phyloP scores from a whole-genome alignment of 495 filamentous ascomycete species.

The Hyphodiscus hymeniophilus region DNA sequence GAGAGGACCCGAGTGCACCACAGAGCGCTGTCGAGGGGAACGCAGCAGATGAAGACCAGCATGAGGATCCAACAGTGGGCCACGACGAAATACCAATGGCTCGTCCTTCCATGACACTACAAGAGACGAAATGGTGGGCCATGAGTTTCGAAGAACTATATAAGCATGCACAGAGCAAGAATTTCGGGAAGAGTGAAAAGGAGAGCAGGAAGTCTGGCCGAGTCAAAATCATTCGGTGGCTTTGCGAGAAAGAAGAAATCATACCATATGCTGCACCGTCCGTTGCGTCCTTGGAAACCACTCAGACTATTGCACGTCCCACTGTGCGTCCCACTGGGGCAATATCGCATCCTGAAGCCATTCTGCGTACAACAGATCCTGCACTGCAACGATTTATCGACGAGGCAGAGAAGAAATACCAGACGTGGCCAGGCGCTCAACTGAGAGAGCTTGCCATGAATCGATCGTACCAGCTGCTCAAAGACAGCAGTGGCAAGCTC shows the following conservation, averaged over 20 bases:
- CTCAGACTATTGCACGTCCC: not conserved
- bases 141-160: slow-evolving; percentile 17
- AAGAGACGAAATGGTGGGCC: slow-evolving; percentile 15
- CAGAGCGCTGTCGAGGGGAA: no score
- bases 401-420: slow-evolving; percentile 5
- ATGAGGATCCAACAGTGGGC: not conserved
- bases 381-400: slow-evolving; percentile 9
- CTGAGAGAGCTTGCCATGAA: slow-evolving; percentile 10
- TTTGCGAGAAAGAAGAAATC: slow-evolving; percentile 12
- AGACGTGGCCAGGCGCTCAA: not conserved
- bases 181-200: slow-evolving; percentile 10
- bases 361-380: slow-evolving; percentile 12
- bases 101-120: slow-evolving; percentile 6
- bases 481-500: slow-evolving; percentile 14
- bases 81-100: not conserved
- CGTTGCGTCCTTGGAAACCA: not conserved
- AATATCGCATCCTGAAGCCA: slow-evolving; percentile 14
- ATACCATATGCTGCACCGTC: slow-evolving; percentile 8
- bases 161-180: slow-evolving; percentile 9
- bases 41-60: not conserved
- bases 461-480: slow-evolving; percentile 13
- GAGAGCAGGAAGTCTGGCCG: slow-evolving; percentile 15
- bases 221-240: slow-evolving; percentile 13
- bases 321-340: slow-evolving; percentile 3
- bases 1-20: no score